Percentiles rank a stretch among this genome's conserved stretches.
phyloP scores from a whole-genome alignment of 352 stramenopile genomes.

The Phytophthora cryptogea region DNA sequence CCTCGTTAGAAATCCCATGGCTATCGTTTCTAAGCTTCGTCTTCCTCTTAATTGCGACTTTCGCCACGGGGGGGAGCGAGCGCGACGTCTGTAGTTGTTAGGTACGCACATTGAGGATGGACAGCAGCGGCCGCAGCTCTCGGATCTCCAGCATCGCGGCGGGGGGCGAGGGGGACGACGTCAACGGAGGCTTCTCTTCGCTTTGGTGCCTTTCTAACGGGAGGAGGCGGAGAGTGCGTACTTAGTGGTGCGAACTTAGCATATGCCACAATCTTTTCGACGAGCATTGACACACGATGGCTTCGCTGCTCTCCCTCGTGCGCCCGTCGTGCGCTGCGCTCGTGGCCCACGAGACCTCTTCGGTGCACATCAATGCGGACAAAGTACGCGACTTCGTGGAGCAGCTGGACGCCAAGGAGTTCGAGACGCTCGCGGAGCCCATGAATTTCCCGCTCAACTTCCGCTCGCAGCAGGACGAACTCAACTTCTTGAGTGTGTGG shows the following conservation, averaged over 20 bases:
- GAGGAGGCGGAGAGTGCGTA: conserved; percentile 19
- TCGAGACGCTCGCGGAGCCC: conserved; percentile 44
- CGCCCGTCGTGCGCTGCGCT: conserved; percentile 57
- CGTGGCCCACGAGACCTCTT: conserved; percentile 45
- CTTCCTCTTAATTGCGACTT: not conserved
- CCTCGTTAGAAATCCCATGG: conserved; percentile 11
- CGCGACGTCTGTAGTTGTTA: not conserved
- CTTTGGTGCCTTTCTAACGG: conserved; percentile 16
- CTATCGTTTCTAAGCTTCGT: conserved; percentile 12
- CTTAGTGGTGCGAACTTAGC: conserved; percentile 18
- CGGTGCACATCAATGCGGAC: conserved; percentile 56
- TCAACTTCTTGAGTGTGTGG: conserved; percentile 77
- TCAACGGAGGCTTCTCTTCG: conserved; percentile 19
- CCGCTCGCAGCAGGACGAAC: conserved; percentile 66
- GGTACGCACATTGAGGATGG: conserved; percentile 80
- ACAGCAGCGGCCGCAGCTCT: conserved; percentile 79
- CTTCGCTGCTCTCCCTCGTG: conserved; percentile 49
- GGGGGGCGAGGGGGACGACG: conserved; percentile 8
- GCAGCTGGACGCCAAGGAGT: conserved; percentile 58
- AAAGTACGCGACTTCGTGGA: conserved; percentile 53
- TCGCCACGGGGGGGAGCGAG: not conserved
- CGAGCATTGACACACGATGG: conserved; percentile 28
- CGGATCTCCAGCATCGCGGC: conserved; percentile 75
- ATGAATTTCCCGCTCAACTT: conserved; percentile 82
- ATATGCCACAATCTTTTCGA: conserved; percentile 20